phyloP scores from a whole-genome alignment of 148 eudicot genomes.

The Pouteria glomerata region DNA sequence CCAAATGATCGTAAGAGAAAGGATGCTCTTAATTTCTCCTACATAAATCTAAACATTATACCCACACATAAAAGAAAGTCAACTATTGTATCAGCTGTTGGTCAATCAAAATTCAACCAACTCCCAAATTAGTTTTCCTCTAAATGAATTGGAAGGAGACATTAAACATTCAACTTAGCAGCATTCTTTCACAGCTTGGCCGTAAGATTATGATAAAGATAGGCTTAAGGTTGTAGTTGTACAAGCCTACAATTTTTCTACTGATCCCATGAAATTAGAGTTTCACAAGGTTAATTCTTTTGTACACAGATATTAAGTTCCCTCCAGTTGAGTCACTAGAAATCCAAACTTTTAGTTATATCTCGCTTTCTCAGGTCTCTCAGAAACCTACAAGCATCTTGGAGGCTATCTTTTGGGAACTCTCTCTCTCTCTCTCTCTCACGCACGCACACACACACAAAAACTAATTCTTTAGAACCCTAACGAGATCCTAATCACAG shows the following conservation, averaged over 20 bases:
- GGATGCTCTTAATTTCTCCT: not conserved
- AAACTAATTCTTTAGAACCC: not conserved
- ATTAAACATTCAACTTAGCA: not conserved
- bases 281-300: not conserved
- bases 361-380: not conserved
- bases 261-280: not conserved
- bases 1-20: not conserved
- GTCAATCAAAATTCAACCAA: not conserved
- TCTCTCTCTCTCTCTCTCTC: no score
- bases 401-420: not conserved
- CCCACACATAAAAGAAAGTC: no score
- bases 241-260: not conserved
- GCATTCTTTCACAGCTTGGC: not conserved
- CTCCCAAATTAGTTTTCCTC: not conserved
- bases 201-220: not conserved
- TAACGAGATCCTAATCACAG: not conserved
- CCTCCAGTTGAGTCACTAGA: not conserved
- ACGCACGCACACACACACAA: not conserved
- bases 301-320: not conserved
- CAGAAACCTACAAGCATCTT: not conserved
- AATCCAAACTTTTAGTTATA: not conserved
- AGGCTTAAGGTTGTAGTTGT: not conserved
- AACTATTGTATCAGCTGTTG: not conserved
- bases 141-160: not conserved
- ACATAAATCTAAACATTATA: not conserved